Conservation (phyloP, 1,139 yeast species). For the Hyphopichia fennica region DNA sequence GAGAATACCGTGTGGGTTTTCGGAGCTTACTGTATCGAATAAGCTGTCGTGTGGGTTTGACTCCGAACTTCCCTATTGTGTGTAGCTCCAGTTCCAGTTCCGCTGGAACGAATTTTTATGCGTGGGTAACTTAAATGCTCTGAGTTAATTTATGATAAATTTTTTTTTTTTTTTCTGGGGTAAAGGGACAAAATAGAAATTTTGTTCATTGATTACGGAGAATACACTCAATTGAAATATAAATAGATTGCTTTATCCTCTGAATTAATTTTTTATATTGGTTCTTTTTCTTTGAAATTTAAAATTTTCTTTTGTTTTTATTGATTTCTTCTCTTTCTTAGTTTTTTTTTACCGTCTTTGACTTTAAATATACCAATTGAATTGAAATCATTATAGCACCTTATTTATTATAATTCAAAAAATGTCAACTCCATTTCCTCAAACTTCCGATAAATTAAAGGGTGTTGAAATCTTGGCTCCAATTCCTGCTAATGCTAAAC, state of each 20-base stretch:
- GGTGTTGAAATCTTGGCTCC: slow-evolving; percentile 70
- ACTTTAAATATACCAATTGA: no score
- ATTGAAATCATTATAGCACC: not conserved
- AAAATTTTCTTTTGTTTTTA: not conserved
- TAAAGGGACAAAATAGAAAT: not conserved
- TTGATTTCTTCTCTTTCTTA: not conserved
- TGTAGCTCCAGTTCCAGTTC: no score
- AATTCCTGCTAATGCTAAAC: slow-evolving; percentile 57
- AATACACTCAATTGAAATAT: not conserved
- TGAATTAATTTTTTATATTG: not conserved
- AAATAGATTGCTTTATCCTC: slow-evolving; percentile 6
- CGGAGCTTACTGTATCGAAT: no score
- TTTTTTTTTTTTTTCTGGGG: not conserved
- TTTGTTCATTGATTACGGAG: not conserved
- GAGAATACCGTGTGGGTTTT: no score
- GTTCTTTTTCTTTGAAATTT: not conserved
- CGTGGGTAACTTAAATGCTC: not conserved
- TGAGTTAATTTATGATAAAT: no score
- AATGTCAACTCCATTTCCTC: slow-evolving; percentile 56
- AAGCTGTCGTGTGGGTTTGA: no score
- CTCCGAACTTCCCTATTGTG: no score
- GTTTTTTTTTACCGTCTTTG: no score
- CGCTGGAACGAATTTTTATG: not conserved
- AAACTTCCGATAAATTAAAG: slow-evolving; percentile 49
- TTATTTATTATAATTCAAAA: not conserved